Conservation (phyloP, 2,329 filamentous ascomycete species). For the Fusarium compactum region DNA sequence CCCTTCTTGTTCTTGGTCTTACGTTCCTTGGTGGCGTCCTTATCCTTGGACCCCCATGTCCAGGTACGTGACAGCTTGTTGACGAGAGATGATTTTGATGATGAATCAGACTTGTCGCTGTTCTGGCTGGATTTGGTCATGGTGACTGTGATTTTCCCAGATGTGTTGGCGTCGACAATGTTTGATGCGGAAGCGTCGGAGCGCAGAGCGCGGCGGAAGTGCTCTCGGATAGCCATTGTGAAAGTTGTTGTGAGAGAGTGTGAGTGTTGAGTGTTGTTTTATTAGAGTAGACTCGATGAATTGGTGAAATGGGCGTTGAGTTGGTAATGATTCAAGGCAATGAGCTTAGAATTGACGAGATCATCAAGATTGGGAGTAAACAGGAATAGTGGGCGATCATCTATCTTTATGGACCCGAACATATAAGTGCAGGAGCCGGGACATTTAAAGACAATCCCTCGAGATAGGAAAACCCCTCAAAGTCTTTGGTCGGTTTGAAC, state of each 20-base stretch:
- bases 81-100: slow-evolving; percentile 49
- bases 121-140: slow-evolving; percentile 49
- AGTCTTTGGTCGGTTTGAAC: slow-evolving; percentile 42
- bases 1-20: slow-evolving; percentile 48
- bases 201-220: slow-evolving; percentile 57
- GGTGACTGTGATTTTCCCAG: slow-evolving; percentile 46
- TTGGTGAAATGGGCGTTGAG: slow-evolving; percentile 1
- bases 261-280: slow-evolving; percentile 6
- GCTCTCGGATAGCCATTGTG: slow-evolving; percentile 58
- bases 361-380: slow-evolving; percentile 15
- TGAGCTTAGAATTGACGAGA: slow-evolving; percentile 20
- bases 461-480: slow-evolving; percentile 48
- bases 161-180: slow-evolving; percentile 49
- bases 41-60: slow-evolving; percentile 49
- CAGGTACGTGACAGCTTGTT: slow-evolving; percentile 50
- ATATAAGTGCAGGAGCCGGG: slow-evolving; percentile 31
- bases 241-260: slow-evolving; percentile 4
- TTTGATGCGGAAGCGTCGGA: slow-evolving; percentile 52
- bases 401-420: slow-evolving; percentile 24
- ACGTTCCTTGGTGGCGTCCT: slow-evolving; percentile 48
- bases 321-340: slow-evolving; percentile 9
- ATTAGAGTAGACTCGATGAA: slow-evolving; percentile 11
- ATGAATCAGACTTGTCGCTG: slow-evolving; percentile 44
- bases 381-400: slow-evolving; percentile 20
- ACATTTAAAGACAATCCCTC: slow-evolving; percentile 40